Evolutionary conservation across 345 rosid genomes (phyloP).

Genomic region (Murraya koenigii): DNA sequence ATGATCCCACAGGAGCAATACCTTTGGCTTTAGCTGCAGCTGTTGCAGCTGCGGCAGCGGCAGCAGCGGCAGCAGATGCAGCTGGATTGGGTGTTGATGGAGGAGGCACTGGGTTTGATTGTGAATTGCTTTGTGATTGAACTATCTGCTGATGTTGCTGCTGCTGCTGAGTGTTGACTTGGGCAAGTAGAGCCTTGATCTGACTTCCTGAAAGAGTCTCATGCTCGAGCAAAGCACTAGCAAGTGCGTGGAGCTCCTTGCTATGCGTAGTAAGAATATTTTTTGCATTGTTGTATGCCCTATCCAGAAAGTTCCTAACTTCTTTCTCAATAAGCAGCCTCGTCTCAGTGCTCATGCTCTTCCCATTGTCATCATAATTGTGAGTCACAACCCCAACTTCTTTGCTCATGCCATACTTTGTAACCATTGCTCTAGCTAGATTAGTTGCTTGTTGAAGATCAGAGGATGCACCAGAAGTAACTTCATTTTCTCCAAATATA

Average conservation of each 20-base stretch:
- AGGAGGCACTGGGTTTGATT: conserved; percentile 67
- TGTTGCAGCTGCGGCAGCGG: conserved; percentile 52
- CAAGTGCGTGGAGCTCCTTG: conserved; percentile 85
- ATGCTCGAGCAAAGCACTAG: conserved; percentile 73
- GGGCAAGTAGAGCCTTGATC: conserved; percentile 65
- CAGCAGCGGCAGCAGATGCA: conserved; percentile 65
- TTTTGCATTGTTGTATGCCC: conserved; percentile 87
- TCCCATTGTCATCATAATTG: conserved; percentile 82
- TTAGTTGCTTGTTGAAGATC: conserved; percentile 85
- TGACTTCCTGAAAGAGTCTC: conserved; percentile 82
- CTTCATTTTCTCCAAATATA: conserved; percentile 86
- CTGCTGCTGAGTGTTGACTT: conserved; percentile 59
- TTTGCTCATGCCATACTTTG: conserved; percentile 86
- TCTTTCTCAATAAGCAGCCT: conserved; percentile 90
- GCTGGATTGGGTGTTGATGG: conserved; percentile 76
- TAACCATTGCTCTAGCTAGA: conserved; percentile 87
- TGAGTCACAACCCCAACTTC: conserved; percentile 82
- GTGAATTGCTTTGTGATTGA: conserved; percentile 42
- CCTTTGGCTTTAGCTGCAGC: conserved; percentile 78
- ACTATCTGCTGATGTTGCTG: conserved; percentile 52
- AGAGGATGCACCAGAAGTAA: conserved; percentile 81
- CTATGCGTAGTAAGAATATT: conserved; percentile 64
- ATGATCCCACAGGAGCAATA: conserved; percentile 84
- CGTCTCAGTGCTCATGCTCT: conserved; percentile 96
- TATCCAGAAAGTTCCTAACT: conserved; percentile 64